Evolutionary conservation across 208 protist species (phyloP), one percentile per base, ranked within the genome.

Genomic region (Strigomonas culicis): DNA sequence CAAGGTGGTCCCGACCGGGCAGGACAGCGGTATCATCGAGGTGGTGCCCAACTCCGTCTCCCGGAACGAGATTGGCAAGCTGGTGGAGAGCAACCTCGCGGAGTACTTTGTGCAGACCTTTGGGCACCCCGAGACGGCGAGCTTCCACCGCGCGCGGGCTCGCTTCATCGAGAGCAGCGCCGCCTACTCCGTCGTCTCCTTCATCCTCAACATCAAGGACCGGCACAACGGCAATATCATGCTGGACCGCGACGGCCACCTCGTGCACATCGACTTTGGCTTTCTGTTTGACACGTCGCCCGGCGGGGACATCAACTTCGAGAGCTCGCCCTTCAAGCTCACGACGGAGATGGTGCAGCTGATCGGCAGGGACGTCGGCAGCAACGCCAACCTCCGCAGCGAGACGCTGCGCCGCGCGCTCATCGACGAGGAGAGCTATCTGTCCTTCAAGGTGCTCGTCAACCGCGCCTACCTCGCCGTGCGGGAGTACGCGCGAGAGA

Each of bases 231-330:
- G 94, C 36, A 98, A 98, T 80, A 97, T 98, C 69, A 84, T 98
- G 74, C 75, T 98, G 24, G 81, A 97, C 74, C 50, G 65, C 49
- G 70, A 94, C 8, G 97, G 97, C 44, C 82, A 93, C 63, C 67
- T 98, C n/a, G 77, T 98, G 32, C 97, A 99, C 80, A 99, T 99
- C 75, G 97, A 99, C 84, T 99, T 98, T 78, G 97, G 97, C 41
- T 99, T 98, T 74, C 88, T 99, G 31, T 95, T 99, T 49, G 91
- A 93, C 59, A 92, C 85, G 70, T 97, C 93, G 2, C 97, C 97
- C n/a, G 79, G 94, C 66, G 96, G 97, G 13, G 95, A 97, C 68
- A 93, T 98, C 7, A 95, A 95, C 73, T 95, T 98, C 72, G 94
- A 98, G 66, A 94, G 86, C 15, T 85, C 97, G 70, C 93, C 93